A percentile compares a stretch with the other conserved stretches of the same genome.
phyloP scores from a whole-genome alignment of 148 eudicot genomes.

The Chenopodium quinoa region DNA sequence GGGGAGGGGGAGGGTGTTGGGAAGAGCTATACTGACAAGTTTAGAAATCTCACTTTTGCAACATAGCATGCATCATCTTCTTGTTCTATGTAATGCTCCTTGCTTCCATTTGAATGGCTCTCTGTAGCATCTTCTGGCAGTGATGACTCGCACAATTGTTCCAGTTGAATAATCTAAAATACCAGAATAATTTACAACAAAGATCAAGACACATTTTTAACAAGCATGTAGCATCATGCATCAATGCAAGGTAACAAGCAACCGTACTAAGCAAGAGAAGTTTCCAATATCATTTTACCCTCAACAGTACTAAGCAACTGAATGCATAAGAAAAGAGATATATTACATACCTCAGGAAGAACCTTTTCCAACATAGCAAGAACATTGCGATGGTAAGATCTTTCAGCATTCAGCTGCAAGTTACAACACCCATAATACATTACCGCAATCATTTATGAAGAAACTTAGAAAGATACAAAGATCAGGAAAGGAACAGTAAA shows the following conservation, averaged over 20 bases:
- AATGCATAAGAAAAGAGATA: slow-evolving; percentile 13
- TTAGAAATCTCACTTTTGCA: slow-evolving; percentile 51
- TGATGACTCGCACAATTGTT: slow-evolving; percentile 43
- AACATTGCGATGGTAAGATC: slow-evolving; percentile 60
- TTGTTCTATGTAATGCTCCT: slow-evolving; percentile 26
- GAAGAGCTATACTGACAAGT: neutral
- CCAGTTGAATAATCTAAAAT: slow-evolving; percentile 53
- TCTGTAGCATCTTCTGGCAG: slow-evolving; percentile 29
- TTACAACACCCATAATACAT: slow-evolving; percentile 13
- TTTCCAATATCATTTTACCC: neutral
- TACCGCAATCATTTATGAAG: neutral
- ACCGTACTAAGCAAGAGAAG: neutral
- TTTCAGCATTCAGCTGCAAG: slow-evolving; percentile 74
- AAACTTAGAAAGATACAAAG: neutral
- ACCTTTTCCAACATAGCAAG: slow-evolving; percentile 59
- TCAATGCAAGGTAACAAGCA: neutral
- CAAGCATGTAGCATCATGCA: too few relatives aligned
- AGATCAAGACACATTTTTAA: neutral
- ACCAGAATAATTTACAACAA: slow-evolving; percentile 6
- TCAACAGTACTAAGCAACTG: neutral
- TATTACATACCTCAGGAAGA: slow-evolving; percentile 50
- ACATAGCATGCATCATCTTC: slow-evolving; percentile 41
- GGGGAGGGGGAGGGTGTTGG: too few relatives aligned
- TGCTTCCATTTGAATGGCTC: slow-evolving; percentile 30
- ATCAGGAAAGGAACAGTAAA: neutral